Evolutionary conservation across 2,329 filamentous ascomycete genomes (phyloP), one percentile per base, ranked within the genome.

Genomic region (Talaromyces marneffei): DNA sequence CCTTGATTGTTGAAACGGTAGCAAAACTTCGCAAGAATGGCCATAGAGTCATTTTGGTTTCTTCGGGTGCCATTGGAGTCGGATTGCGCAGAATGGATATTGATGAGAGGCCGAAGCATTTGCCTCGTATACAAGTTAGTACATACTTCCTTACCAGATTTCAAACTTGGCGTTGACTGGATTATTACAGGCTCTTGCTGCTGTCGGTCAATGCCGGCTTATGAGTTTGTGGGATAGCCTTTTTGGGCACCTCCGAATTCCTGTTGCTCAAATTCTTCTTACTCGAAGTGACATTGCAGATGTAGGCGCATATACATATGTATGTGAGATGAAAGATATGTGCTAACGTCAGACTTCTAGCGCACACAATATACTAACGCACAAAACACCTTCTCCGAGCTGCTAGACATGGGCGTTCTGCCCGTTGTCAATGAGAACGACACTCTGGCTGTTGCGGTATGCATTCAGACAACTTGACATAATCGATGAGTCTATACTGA

Each of bases 401-500:
- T 97, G 52, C 80, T 99, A 18, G 87, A 92, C 69, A 94, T 97
- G 88, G 92, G 92, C 1, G 93, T 97, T 27, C 95, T 99, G 65
- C 94, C 94, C 9, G 97, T 99, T 69, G 94, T 99, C 65, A 99
- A 99, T 71, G 94, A 99, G 78, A 99, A 99, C 75, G 94, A 99
- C 75, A 99, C 94, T 2, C 80, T 99, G 59, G 91, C 92, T 25
- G 94, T 99, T 66, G 90, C 93, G 48, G 79, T 82, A 76, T 23
- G 52, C 14, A 59, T 25, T 46, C 20, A n/a, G 14, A 35, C 35
- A 16, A 3, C 37, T 2, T 50, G n/a, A 14, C 37, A 5, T 31
- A 4, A 10, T 23, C 18, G 25, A 16, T n/a, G 20, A 31, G 29
- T 25, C 25, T 61, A 23, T 50, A 9, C 37, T 59, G 12, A 64